Base-by-base conservation (phyloP, 108 stramenopile genomes). In the Cyclotella kingstonii region DNA sequence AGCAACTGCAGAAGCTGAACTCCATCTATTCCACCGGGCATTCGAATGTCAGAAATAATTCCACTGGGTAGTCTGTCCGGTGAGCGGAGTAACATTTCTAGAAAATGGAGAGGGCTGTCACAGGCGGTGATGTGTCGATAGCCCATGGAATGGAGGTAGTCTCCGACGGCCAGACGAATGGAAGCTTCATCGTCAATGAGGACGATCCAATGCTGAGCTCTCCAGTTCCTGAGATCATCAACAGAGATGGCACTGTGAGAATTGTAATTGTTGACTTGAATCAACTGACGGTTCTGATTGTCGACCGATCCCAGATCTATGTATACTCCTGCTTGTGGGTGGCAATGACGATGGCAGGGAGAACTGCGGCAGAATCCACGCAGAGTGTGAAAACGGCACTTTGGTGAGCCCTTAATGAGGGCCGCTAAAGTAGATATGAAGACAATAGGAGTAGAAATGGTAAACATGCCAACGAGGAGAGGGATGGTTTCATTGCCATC, bases 1-100 rank as follows among this genome's bases (percentile, higher is more conserved):
- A 81, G 25, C 52, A 77, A 51, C 51, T 66, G 47, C n/a, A 95
- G 52, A 18, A 95, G 57, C 52, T 89, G 72, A 30, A 87, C 73
- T 8, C 93, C 93, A 76, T 89, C 87, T 54, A 81, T 80, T 22
- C 82, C 83, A 12, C 81, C 84, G 0, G 93, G 93, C 93, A 95
- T 95, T 0, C 86, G 86, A 54, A 95, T 80, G 72, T 95, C 93
- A 34, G 85, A 88, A 31, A 95, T 73, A 41, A 95, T 85, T 22
- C 77, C 44, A 33, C 74, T 68, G 5, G 74, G 74, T 76, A 76
- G 79, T 76, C 35, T 84, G 82, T 39, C 84, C 6, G 18, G 51
- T 0, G 68, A 52, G 29, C 30, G 42, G 3, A 62, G 23, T 27
- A 65, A 44, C 27, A 81, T 52, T 49, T 86, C 68, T 22, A 94